Percentiles rank a stretch among this genome's conserved stretches.
Conservation (phyloP, 257 asterid species). For the Solanum tacnaense region DNA sequence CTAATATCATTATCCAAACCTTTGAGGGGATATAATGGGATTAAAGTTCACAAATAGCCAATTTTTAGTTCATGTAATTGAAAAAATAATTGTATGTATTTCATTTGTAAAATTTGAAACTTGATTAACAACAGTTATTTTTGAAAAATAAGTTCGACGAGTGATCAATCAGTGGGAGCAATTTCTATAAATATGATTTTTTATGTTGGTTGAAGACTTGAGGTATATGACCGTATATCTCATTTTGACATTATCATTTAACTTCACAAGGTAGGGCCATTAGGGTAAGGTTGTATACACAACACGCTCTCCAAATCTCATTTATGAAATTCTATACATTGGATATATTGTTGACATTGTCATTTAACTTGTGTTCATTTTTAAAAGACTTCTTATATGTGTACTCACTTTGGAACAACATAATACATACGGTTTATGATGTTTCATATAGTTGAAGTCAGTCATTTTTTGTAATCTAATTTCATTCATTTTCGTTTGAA, state of each 20-base stretch:
- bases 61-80: not conserved
- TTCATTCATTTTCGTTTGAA: no score
- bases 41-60: not conserved
- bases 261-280: no score
- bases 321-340: not conserved
- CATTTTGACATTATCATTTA: not conserved
- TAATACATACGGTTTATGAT: no score
- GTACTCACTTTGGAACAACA: no score
- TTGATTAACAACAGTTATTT: not conserved
- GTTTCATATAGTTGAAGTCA: no score
- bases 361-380: no score
- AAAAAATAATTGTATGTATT: not conserved
- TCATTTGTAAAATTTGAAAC: not conserved
- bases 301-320: accelerated
- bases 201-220: not conserved
- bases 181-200: not conserved
- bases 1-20: not conserved
- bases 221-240: no score
- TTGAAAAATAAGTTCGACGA: not conserved
- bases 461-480: no score
- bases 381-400: no score
- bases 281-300: not conserved
- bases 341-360: no score
- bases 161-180: not conserved
- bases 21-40: not conserved